These are phyloP conservation scores for Phytophthora podocarpi DNA, from an alignment of 352 stramenopile species.

Conservation along the genomic window DNA sequence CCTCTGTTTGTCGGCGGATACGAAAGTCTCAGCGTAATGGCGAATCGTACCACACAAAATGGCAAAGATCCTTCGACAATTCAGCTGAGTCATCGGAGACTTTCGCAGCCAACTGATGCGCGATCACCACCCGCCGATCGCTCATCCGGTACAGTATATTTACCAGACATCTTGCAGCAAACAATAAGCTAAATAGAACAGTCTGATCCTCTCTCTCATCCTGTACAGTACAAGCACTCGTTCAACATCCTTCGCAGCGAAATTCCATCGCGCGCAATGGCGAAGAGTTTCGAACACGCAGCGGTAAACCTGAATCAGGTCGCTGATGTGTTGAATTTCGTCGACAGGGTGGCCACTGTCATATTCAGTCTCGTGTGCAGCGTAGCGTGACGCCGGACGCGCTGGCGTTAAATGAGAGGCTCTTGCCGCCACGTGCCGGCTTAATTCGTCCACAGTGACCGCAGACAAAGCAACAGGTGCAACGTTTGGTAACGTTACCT, in stretches of 20 bases:
- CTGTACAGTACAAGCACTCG: too few relatives aligned
- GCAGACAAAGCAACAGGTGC: not conserved
- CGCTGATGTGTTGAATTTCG: slow-evolving; percentile 18
- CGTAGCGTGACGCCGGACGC: not conserved
- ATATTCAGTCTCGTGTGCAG: slow-evolving; percentile 16
- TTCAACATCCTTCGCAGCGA: too few relatives aligned
- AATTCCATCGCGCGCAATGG: too few relatives aligned
- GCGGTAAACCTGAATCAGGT: not conserved
- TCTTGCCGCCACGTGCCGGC: not conserved
- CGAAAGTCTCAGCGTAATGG: not conserved
- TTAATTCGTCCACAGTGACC: slow-evolving; percentile 1
- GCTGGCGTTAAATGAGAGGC: slow-evolving; percentile 6
- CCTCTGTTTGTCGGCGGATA: too few relatives aligned
- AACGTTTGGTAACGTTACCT: not conserved
- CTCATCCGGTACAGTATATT: too few relatives aligned
- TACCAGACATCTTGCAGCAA: too few relatives aligned
- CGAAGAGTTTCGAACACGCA: not conserved
- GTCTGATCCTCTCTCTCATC: too few relatives aligned
- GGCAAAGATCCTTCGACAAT: not conserved
- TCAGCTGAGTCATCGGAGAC: not conserved
- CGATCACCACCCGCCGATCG: not conserved
- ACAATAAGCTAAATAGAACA: too few relatives aligned
- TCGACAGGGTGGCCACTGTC: too few relatives aligned
- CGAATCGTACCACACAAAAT: not conserved
- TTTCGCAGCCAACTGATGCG: not conserved